These are phyloP conservation scores for Vanilla planifolia DNA, from an alignment of 106 monocot species.

Conservation along the genomic window DNA sequence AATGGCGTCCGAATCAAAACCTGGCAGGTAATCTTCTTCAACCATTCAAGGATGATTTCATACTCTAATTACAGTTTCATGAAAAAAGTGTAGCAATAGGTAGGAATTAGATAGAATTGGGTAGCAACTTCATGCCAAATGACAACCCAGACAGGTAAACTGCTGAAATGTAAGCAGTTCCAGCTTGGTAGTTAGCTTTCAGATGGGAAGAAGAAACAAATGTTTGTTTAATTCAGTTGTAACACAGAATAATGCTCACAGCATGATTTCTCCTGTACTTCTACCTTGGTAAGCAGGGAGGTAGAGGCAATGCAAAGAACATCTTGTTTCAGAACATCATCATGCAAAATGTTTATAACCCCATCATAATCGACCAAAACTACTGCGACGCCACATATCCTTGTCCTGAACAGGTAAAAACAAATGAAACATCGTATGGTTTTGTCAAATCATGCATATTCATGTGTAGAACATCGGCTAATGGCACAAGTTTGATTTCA, in stretches of 20 bases:
- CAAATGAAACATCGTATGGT: neutral
- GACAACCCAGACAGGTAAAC: neutral
- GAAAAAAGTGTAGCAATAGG: neutral
- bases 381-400: slow-evolving; percentile 14
- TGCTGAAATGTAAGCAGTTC: neutral
- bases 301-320: slow-evolving; percentile 8
- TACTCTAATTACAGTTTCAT: no score
- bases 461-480: neutral
- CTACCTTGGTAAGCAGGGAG: slow-evolving; percentile 14
- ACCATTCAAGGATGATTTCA: no score
- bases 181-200: neutral
- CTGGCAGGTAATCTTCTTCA: slow-evolving; percentile 54
- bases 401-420: slow-evolving; percentile 14
- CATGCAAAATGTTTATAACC: slow-evolving; percentile 18
- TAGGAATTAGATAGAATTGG: neutral
- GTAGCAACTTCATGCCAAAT: slow-evolving; percentile 6
- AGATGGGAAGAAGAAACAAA: neutral
- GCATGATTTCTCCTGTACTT: neutral
- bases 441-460: neutral
- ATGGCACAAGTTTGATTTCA: neutral
- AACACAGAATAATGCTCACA: neutral
- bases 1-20: slow-evolving; percentile 90
- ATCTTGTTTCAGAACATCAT: slow-evolving; percentile 19
- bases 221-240: neutral
- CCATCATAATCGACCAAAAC: slow-evolving; percentile 19